Evolutionary conservation across 257 asterid genomes (phyloP).

Genomic region (Solanum piurae): DNA sequence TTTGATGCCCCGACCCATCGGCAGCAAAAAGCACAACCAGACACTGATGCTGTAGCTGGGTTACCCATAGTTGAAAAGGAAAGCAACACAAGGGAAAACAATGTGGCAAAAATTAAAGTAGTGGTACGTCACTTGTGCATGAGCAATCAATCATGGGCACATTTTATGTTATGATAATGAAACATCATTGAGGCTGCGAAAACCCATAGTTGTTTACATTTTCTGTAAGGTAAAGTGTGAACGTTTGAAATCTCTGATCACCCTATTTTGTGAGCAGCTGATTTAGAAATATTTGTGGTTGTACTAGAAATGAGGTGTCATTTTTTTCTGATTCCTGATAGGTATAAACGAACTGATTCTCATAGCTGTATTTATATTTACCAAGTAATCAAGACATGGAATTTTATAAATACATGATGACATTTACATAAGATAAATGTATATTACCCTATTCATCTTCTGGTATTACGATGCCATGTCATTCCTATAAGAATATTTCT

Average conservation of each 20-base stretch:
- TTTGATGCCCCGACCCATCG: conserved; percentile 43
- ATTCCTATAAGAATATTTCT: not conserved
- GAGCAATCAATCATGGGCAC: not conserved
- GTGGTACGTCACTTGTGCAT: conserved; percentile 52
- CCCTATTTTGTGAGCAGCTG: not conserved
- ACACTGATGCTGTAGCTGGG: conserved; percentile 46
- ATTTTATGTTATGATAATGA: not conserved
- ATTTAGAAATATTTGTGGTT: not conserved
- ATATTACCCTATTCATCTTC: not conserved
- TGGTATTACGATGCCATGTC: not conserved
- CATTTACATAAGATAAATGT: not conserved
- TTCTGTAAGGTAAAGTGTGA: not conserved
- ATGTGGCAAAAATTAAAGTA: conserved; percentile 95
- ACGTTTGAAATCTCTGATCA: not conserved
- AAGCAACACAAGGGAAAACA: conserved; percentile 66
- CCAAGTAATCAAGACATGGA: not conserved
- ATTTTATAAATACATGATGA: not conserved
- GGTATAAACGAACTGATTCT: not conserved
- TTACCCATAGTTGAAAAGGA: conserved; percentile 53
- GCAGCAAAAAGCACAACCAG: conserved; percentile 51
- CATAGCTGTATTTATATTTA: not conserved
- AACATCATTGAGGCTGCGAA: not conserved
- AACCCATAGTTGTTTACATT: not conserved
- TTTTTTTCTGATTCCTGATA: not conserved
- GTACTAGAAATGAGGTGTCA: not conserved